Evolutionary conservation across 2,329 filamentous ascomycete species (phyloP).

Genomic region (Ascochyta fabae): DNA sequence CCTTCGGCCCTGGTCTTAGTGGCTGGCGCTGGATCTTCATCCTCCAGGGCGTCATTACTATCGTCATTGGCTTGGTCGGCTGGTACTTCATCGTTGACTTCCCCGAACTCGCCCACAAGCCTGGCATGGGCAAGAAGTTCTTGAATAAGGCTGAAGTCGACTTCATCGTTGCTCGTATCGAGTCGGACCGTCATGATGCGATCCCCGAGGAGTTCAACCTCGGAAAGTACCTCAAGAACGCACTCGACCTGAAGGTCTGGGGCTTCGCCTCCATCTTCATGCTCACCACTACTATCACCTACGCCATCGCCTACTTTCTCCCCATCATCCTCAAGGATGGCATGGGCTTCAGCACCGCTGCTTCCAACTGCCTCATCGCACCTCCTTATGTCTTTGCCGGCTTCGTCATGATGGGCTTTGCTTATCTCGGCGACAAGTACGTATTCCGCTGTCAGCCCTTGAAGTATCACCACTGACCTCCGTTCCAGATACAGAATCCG

Average conservation of each 20-base stretch:
- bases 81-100: constrained; percentile 38
- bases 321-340: constrained; percentile 41
- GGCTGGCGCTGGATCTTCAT: constrained; percentile 42
- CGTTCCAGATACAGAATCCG: constrained; percentile 60
- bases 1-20: constrained; percentile 40
- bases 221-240: constrained; percentile 26
- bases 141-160: constrained; percentile 35
- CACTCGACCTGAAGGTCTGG: constrained; percentile 31
- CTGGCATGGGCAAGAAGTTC: constrained; percentile 32
- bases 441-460: not conserved
- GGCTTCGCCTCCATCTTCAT: constrained; percentile 32
- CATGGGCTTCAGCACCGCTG: constrained; percentile 37
- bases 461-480: not conserved
- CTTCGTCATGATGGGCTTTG: constrained; percentile 56
- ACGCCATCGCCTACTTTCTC: constrained; percentile 40
- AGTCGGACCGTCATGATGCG: constrained; percentile 37
- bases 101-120: constrained; percentile 33
- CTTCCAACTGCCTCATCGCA: constrained; percentile 35
- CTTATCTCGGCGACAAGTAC: constrained; percentile 67
- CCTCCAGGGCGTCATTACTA: constrained; percentile 31
- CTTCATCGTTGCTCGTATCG: constrained; percentile 37
- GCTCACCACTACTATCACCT: constrained; percentile 35
- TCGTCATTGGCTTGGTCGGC: constrained; percentile 27
- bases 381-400: constrained; percentile 38
- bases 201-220: constrained; percentile 36